phyloP scores from a whole-genome alignment of 768 basidiomycete species.

The Tylopilus intermedius region DNA sequence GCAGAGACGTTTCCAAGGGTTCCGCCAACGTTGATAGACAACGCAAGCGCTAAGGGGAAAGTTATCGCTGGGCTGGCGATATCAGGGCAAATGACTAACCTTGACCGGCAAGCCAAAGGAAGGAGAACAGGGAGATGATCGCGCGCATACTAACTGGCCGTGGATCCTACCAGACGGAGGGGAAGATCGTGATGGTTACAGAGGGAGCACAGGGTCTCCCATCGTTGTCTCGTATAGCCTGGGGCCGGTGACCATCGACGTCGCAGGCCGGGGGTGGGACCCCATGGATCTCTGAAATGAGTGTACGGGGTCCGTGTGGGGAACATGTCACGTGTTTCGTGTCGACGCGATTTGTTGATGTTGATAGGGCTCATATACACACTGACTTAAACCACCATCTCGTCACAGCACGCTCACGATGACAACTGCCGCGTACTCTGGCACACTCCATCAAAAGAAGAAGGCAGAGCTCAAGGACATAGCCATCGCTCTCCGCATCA shows the following conservation, averaged over 20 bases:
- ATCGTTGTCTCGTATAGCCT: neutral
- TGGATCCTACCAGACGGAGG: constrained; percentile 33
- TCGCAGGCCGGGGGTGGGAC: neutral
- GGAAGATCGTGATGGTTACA: constrained; percentile 10
- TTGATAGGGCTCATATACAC: constrained; percentile 21
- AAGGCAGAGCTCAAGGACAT: constrained; percentile 64
- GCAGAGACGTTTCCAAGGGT: constrained; percentile 35
- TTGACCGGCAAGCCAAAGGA: constrained; percentile 52
- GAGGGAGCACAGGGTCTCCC: constrained; percentile 10
- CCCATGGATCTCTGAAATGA: neutral
- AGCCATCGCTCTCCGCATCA: constrained; percentile 48
- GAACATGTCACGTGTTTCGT: constrained; percentile 21
- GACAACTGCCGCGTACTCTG: constrained; percentile 43
- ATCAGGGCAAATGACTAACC: constrained; percentile 34
- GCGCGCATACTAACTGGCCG: constrained; percentile 26
- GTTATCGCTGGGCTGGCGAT: neutral
- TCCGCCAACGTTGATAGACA: constrained; percentile 45
- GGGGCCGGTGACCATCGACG: neutral
- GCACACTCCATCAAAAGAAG: constrained; percentile 59
- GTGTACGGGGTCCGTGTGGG: constrained; percentile 9
- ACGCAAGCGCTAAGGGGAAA: constrained; percentile 34
- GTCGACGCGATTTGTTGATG: constrained; percentile 29
- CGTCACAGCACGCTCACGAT: constrained; percentile 26
- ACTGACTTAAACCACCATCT: constrained; percentile 10
- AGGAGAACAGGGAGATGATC: constrained; percentile 22